Percentiles rank a stretch among this genome's conserved stretches.
These are phyloP conservation scores for Alternaria brassicae DNA, from an alignment of 2,329 filamentous ascomycete genomes.

Conservation along the genomic window DNA sequence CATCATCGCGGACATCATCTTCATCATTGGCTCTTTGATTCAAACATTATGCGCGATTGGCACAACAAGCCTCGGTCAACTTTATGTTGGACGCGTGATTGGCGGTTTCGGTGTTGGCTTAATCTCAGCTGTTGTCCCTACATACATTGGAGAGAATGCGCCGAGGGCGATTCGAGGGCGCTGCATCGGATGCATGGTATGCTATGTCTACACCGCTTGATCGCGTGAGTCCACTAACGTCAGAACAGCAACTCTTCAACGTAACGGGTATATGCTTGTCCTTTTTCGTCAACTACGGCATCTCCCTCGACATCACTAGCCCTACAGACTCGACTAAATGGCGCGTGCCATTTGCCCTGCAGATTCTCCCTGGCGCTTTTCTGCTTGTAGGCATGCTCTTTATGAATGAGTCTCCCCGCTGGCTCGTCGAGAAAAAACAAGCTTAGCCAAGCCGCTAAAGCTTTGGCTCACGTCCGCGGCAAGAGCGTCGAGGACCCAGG, in stretches of 20 bases:
- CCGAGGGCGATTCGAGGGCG: slow-evolving; percentile 52
- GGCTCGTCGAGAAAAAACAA: slow-evolving; percentile 63
- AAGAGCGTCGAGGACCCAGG: slow-evolving; percentile 45
- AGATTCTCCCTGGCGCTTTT: slow-evolving; percentile 61
- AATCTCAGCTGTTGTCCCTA: slow-evolving; percentile 54
- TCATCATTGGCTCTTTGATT: slow-evolving; percentile 52
- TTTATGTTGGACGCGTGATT: slow-evolving; percentile 54
- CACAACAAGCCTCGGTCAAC: slow-evolving; percentile 46
- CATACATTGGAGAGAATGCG: slow-evolving; percentile 56
- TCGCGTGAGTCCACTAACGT: not conserved
- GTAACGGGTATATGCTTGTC: slow-evolving; percentile 58
- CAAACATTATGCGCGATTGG: slow-evolving; percentile 51
- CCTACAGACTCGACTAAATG: slow-evolving; percentile 57
- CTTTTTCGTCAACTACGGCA: slow-evolving; percentile 63
- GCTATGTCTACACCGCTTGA: not conserved
- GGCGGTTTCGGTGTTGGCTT: slow-evolving; percentile 55
- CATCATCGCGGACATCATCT: slow-evolving; percentile 53
- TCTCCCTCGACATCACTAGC: slow-evolving; percentile 53
- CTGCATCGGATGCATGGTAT: slow-evolving; percentile 47
- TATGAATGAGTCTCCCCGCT: slow-evolving; percentile 61
- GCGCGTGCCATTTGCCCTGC: slow-evolving; percentile 61
- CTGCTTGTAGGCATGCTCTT: slow-evolving; percentile 60
- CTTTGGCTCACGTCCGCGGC: slow-evolving; percentile 50
- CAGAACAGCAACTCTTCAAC: slow-evolving; percentile 47
- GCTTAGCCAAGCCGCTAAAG: slow-evolving; percentile 53